Percentiles rank a stretch among this genome's conserved stretches.
These are phyloP conservation scores for Lachnellula hyalina DNA, from an alignment of 2,329 filamentous ascomycete genomes.

Conservation along the genomic window DNA sequence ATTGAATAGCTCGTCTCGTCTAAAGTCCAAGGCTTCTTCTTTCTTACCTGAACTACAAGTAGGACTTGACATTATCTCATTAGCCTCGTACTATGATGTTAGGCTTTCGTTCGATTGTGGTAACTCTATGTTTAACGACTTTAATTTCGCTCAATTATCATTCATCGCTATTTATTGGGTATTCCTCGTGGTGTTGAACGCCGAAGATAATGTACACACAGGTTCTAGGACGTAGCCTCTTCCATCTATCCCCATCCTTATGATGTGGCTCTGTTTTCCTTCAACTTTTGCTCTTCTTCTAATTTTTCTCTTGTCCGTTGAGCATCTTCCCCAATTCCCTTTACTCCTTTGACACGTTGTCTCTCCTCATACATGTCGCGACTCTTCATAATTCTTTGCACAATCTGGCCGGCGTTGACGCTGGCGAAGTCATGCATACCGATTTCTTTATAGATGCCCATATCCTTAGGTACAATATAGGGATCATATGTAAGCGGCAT, in stretches of 20 bases:
- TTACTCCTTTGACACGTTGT: conserved; percentile 84
- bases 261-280: conserved; percentile 13
- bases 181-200: conserved; percentile 23
- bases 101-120: too few relatives aligned
- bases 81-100: too few relatives aligned
- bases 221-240: not conserved
- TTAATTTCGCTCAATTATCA: too few relatives aligned
- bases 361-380: conserved; percentile 85
- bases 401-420: conserved; percentile 90
- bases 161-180: conserved; percentile 1
- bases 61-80: too few relatives aligned
- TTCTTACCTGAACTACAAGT: too few relatives aligned
- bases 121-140: too few relatives aligned
- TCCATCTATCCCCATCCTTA: not conserved
- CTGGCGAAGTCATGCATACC: conserved; percentile 72
- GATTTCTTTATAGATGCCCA: conserved; percentile 81
- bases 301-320: conserved; percentile 56
- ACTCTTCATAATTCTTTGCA: conserved; percentile 82
- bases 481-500: conserved; percentile 62
- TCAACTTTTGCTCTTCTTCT: conserved; percentile 39
- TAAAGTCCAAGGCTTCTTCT: too few relatives aligned
- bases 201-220: conserved; percentile 17
- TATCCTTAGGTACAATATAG: conserved; percentile 71
- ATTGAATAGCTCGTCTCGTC: too few relatives aligned
- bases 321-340: conserved; percentile 69